Percentiles rank a stretch among this genome's conserved stretches.
phyloP scores from a whole-genome alignment of 1,284 basidiomycete genomes.

The Tylopilus sp. region DNA sequence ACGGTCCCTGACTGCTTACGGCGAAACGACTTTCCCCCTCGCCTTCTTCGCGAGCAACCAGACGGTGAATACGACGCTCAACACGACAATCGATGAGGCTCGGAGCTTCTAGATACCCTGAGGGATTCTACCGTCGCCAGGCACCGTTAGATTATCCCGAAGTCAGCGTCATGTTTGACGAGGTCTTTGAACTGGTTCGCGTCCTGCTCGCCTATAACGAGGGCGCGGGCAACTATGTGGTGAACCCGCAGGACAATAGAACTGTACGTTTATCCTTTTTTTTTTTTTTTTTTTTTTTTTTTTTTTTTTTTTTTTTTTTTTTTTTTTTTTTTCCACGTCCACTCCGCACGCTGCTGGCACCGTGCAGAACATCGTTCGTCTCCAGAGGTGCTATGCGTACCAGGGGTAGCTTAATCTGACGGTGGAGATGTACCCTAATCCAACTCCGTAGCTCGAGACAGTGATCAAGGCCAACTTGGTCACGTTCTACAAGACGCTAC shows the following conservation, averaged over 20 bases:
- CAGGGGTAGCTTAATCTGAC: slow-evolving; percentile 26
- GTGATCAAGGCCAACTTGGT: slow-evolving; percentile 26
- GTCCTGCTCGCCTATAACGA: slow-evolving; percentile 23
- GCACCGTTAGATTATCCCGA: slow-evolving; percentile 12
- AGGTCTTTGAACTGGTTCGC: not conserved
- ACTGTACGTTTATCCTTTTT: slow-evolving; percentile 17
- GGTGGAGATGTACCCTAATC: slow-evolving; percentile 23
- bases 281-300: too few relatives aligned
- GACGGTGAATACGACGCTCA: slow-evolving; percentile 17
- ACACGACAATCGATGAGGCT: slow-evolving; percentile 14
- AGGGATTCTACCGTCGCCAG: slow-evolving; percentile 25
- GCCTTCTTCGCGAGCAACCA: slow-evolving; percentile 31
- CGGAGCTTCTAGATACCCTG: slow-evolving; percentile 23
- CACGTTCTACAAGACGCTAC: slow-evolving; percentile 24
- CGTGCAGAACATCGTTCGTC: slow-evolving; percentile 3
- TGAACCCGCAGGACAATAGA: slow-evolving; percentile 8
- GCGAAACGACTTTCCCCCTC: slow-evolving; percentile 26
- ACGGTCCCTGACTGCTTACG: slow-evolving; percentile 19
- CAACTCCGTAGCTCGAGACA: slow-evolving; percentile 15
- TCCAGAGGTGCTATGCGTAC: slow-evolving; percentile 20
- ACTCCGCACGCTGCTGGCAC: not conserved
- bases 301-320: too few relatives aligned
- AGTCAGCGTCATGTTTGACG: not conserved
- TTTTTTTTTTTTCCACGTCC: too few relatives aligned
- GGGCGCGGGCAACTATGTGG: slow-evolving; percentile 21